These are phyloP conservation scores for Fragaria iinumae DNA, from an alignment of 306 rosid genomes.

Conservation along the genomic window DNA sequence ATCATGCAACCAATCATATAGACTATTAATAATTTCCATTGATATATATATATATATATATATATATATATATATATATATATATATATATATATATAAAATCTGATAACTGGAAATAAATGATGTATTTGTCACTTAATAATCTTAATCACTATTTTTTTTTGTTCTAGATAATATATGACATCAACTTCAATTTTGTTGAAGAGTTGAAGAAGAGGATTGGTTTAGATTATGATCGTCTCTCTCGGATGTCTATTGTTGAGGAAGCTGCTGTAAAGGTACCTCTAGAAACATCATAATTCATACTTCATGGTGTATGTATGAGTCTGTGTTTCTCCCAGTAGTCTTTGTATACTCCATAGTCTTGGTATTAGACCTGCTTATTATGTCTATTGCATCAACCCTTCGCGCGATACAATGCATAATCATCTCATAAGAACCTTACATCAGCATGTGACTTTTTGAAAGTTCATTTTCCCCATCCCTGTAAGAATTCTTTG, in stretches of 20 bases:
- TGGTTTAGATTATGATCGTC: constrained; percentile 60
- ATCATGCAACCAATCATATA: not conserved
- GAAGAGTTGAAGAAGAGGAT: constrained; percentile 70
- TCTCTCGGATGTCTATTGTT: constrained; percentile 68
- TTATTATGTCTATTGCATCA: not conserved
- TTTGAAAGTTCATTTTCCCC: not conserved
- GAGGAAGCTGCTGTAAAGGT: constrained; percentile 76
- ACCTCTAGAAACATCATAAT: constrained; percentile 17
- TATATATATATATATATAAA: not conserved
- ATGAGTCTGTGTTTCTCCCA: constrained; percentile 9
- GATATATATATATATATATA: not conserved
- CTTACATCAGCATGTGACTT: not conserved
- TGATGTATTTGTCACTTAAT: constrained; percentile 17
- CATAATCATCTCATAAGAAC: not conserved
- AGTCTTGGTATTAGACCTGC: not conserved
- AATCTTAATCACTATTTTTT: not conserved
- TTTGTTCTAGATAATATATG: constrained; percentile 55
- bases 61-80: not conserved
- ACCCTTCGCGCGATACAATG: not conserved
- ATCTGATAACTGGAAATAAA: not conserved
- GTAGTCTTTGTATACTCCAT: not conserved
- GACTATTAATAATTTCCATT: not conserved
- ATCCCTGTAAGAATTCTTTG: not conserved
- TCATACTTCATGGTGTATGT: constrained; percentile 9
- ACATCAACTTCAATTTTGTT: constrained; percentile 54